A percentile compares a stretch with the other conserved stretches of the same genome.
phyloP scores from a whole-genome alignment of 2,329 filamentous ascomycete genomes.

The Xylariaceae sp. region DNA sequence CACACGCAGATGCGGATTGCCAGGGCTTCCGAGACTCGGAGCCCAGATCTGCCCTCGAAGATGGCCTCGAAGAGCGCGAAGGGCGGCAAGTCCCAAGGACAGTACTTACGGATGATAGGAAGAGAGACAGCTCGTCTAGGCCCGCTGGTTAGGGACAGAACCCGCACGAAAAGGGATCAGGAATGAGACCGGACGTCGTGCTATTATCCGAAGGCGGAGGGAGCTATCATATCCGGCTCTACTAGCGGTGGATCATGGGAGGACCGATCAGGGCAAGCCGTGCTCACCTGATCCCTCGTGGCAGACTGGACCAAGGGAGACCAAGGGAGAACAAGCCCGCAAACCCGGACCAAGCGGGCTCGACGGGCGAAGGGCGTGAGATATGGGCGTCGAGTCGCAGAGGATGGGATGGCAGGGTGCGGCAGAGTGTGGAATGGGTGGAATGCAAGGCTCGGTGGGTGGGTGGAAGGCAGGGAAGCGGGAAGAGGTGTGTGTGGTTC shows the following conservation, averaged over 20 bases:
- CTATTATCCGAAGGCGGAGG: constrained; percentile 12
- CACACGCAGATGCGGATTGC: no score
- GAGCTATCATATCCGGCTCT: constrained; percentile 5
- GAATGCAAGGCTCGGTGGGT: no score
- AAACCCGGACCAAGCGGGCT: background rate
- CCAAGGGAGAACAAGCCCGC: background rate
- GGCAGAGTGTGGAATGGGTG: no score
- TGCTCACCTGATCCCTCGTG: background rate
- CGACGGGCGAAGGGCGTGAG: no score
- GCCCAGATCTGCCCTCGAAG: no score
- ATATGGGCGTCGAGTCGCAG: no score
- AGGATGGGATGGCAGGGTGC: no score
- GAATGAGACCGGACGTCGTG: constrained; percentile 10
- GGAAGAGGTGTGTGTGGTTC: background rate
- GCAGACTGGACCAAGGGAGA: background rate
- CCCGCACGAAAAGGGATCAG: constrained; percentile 10
- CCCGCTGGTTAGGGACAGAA: constrained; percentile 3
- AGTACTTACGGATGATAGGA: no score
- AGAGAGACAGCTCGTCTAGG: background rate
- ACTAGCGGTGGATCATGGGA: constrained; percentile 6
- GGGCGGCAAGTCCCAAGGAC: no score
- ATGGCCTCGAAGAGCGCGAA: no score
- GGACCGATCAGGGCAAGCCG: constrained; percentile 10
- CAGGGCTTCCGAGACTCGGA: no score
- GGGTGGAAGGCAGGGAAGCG: background rate